These are phyloP conservation scores for Macrolepiota albuminosa DNA, from an alignment of 768 basidiomycete species.

Conservation along the genomic window DNA sequence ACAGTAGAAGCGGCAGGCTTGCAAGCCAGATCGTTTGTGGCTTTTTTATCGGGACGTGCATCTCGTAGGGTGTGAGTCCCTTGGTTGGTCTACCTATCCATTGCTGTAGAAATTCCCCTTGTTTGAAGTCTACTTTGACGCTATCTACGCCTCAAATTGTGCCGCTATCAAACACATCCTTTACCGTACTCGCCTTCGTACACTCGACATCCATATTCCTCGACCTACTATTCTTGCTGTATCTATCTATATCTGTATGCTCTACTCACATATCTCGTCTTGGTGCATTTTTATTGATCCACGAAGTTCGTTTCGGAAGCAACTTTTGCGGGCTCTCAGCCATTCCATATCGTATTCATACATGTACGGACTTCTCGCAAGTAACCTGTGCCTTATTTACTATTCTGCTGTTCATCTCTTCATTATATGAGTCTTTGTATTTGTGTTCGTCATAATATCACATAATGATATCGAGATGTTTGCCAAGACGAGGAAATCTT, in stretches of 20 bases:
- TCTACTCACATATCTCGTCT: neutral
- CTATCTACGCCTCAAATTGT: neutral
- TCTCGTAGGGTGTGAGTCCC: neutral
- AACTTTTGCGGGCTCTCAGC: neutral
- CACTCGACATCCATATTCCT: neutral
- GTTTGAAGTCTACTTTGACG: neutral
- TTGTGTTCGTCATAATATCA: neutral
- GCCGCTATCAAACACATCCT: neutral
- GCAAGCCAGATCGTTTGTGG: neutral
- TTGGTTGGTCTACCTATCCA: neutral
- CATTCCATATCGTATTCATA: neutral
- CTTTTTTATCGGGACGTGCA: neutral
- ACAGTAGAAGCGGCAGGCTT: neutral
- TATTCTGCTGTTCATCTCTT: too few species aligned
- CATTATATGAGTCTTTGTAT: neutral
- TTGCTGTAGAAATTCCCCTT: neutral
- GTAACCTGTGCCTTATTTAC: neutral
- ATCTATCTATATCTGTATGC: constrained; percentile 11
- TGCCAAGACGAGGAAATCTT: neutral
- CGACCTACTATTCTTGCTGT: constrained; percentile 6
- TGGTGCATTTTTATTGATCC: neutral
- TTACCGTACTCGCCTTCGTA: neutral
- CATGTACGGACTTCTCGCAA: neutral
- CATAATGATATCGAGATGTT: neutral
- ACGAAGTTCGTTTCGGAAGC: neutral